Evolutionary conservation across 2,329 filamentous ascomycete genomes (phyloP).

Genomic region (Epichloe baconii): DNA sequence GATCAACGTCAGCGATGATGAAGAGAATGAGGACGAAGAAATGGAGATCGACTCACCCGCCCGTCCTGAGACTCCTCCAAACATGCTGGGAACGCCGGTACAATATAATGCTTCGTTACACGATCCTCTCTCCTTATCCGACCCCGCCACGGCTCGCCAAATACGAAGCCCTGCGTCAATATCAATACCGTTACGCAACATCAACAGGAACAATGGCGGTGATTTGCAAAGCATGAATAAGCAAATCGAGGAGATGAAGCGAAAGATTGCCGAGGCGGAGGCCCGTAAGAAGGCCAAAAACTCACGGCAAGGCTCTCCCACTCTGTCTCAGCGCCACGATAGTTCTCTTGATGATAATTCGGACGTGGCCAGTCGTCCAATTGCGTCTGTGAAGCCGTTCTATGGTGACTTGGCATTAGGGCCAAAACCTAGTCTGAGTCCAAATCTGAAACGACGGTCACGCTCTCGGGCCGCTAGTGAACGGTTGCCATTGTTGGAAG

Average conservation of each 20-base stretch:
- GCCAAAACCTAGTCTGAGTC: neutral
- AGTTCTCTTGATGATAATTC: slow-evolving; percentile 15
- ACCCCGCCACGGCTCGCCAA: slow-evolving; percentile 26
- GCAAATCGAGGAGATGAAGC: slow-evolving; percentile 48
- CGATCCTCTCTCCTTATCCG: slow-evolving; percentile 31
- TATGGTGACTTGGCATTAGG: neutral
- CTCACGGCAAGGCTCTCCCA: slow-evolving; percentile 19
- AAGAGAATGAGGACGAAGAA: slow-evolving; percentile 48
- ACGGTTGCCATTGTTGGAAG: slow-evolving; percentile 23
- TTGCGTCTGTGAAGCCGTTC: neutral
- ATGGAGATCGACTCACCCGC: slow-evolving; percentile 46
- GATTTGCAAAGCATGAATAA: slow-evolving; percentile 39
- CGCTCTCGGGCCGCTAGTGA: slow-evolving; percentile 23
- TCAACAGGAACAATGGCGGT: slow-evolving; percentile 21
- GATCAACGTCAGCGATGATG: slow-evolving; percentile 72
- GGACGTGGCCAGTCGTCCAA: slow-evolving; percentile 7
- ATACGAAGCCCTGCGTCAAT: slow-evolving; percentile 26
- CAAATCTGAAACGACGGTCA: slow-evolving; percentile 10
- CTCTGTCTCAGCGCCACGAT: slow-evolving; percentile 12
- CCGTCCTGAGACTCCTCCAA: slow-evolving; percentile 25
- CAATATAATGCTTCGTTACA: slow-evolving; percentile 26
- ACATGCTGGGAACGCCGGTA: slow-evolving; percentile 17
- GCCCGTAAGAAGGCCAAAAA: slow-evolving; percentile 35
- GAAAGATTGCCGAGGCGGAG: slow-evolving; percentile 44
- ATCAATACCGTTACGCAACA: slow-evolving; percentile 24